phyloP scores from a whole-genome alignment of 306 rosid species.

The Cucurbita maxima region DNA sequence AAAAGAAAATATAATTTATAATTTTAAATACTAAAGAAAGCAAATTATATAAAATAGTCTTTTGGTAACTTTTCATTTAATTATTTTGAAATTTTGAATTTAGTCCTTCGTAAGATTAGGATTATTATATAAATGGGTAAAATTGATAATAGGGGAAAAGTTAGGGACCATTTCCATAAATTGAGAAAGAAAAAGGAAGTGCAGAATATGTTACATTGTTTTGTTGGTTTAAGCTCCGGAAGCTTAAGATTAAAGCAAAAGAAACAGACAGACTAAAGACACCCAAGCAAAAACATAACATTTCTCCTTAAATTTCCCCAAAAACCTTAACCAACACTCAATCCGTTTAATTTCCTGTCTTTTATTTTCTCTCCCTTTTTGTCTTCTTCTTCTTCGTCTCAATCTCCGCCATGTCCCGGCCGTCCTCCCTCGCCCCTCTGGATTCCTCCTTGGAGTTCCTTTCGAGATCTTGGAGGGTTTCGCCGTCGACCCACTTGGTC shows the following conservation, averaged over 20 bases:
- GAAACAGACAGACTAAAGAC: background rate
- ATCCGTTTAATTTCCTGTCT: background rate
- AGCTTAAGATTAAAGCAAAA: constrained; percentile 1
- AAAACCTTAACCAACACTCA: constrained; percentile 1
- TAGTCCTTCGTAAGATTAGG: too few relatives aligned
- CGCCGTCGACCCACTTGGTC: constrained; percentile 25
- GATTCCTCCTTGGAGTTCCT: constrained; percentile 90
- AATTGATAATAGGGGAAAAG: background rate
- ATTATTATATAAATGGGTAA: too few relatives aligned
- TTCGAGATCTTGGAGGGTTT: constrained; percentile 84
- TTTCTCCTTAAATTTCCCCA: background rate
- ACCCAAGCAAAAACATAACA: background rate
- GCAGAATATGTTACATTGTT: background rate
- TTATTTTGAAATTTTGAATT: too few relatives aligned
- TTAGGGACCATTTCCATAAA: background rate
- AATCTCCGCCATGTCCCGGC: constrained; percentile 21
- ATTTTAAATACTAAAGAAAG: background rate
- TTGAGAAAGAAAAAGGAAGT: background rate
- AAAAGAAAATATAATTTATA: background rate
- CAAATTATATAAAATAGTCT: too few relatives aligned
- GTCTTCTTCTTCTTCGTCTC: background rate
- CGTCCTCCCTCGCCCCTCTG: constrained; percentile 56
- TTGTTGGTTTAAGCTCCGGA: background rate
- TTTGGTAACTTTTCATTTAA: too few relatives aligned
- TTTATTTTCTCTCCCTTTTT: background rate